phyloP scores from a whole-genome alignment of 108 stramenopile genomes.

The Epithemia pelagica region DNA sequence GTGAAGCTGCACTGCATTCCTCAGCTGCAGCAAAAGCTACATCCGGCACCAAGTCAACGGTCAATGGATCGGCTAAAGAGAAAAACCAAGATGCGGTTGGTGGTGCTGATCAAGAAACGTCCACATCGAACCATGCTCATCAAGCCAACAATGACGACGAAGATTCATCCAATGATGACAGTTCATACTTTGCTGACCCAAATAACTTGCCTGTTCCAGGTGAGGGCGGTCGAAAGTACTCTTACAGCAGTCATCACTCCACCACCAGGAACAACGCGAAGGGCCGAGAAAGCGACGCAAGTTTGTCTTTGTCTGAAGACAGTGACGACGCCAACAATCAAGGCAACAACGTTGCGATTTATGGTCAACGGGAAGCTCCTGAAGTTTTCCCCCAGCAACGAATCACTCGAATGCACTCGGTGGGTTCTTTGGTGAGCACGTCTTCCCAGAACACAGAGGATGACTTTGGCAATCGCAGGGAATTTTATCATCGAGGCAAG shows the following conservation, averaged over 20 bases:
- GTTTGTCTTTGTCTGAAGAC: slow-evolving; percentile 54
- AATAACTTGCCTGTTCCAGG: slow-evolving; percentile 34
- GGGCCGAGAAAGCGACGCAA: slow-evolving; percentile 30
- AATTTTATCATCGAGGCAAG: not conserved
- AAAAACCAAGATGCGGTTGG: slow-evolving; percentile 1
- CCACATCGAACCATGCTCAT: not conserved
- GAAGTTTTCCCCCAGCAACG: not conserved
- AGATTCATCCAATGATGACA: slow-evolving; percentile 40
- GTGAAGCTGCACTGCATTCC: not conserved
- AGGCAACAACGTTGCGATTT: not conserved
- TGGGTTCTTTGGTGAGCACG: slow-evolving; percentile 32
- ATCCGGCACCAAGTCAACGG: not conserved
- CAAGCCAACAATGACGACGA: not conserved
- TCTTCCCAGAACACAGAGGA: slow-evolving; percentile 5
- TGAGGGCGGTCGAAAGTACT: slow-evolving; percentile 34
- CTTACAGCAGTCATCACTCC: slow-evolving; percentile 24
- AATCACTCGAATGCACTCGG: slow-evolving; percentile 47
- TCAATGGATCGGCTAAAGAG: slow-evolving; percentile 2
- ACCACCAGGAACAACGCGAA: slow-evolving; percentile 9
- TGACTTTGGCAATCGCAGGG: not conserved
- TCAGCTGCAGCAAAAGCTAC: not conserved
- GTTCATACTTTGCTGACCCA: slow-evolving; percentile 39
- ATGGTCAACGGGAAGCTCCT: not conserved
- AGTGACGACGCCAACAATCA: slow-evolving; percentile 25
- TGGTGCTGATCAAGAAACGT: not conserved